phyloP scores from a whole-genome alignment of 192 early-diverging fungal species.

The Cladochytrium replicatum region DNA sequence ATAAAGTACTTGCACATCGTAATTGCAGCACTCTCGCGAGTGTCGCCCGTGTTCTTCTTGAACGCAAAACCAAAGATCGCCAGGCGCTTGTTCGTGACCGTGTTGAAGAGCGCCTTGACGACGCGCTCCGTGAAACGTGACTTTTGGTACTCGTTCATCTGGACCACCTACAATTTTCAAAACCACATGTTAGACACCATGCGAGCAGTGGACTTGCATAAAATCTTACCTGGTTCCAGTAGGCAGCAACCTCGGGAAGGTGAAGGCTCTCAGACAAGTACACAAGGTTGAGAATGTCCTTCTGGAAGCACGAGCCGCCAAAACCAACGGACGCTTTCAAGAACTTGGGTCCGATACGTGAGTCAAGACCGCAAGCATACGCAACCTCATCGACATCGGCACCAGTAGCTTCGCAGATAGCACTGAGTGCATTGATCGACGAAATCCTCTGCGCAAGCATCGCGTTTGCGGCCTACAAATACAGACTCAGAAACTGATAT shows the following conservation, averaged over 20 bases:
- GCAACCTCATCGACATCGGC: slow-evolving; percentile 85
- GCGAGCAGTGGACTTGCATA: not conserved
- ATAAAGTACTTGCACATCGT: slow-evolving; percentile 70
- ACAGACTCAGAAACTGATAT: not conserved
- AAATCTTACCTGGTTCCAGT: slow-evolving; percentile 66
- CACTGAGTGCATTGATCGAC: slow-evolving; percentile 79
- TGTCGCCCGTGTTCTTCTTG: slow-evolving; percentile 91
- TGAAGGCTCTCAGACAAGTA: slow-evolving; percentile 76
- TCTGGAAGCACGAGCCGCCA: slow-evolving; percentile 92
- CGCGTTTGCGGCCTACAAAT: slow-evolving; percentile 72
- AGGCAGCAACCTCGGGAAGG: slow-evolving; percentile 81
- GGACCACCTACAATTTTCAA: slow-evolving; percentile 39
- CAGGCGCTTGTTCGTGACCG: slow-evolving; percentile 68
- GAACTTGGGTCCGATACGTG: slow-evolving; percentile 81
- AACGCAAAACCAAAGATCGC: slow-evolving; percentile 85
- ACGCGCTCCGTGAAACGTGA: slow-evolving; percentile 67
- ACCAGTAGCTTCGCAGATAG: slow-evolving; percentile 86
- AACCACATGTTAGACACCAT: not conserved
- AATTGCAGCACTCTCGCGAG: slow-evolving; percentile 87
- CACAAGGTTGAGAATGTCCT: slow-evolving; percentile 86
- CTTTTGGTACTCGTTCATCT: slow-evolving; percentile 89
- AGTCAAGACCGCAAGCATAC: slow-evolving; percentile 78
- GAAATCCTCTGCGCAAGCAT: slow-evolving; percentile 90
- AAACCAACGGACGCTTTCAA: slow-evolving; percentile 87
- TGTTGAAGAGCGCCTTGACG: slow-evolving; percentile 63